Conservation (phyloP, 768 basidiomycete species). For the Amanita molliuscula region DNA sequence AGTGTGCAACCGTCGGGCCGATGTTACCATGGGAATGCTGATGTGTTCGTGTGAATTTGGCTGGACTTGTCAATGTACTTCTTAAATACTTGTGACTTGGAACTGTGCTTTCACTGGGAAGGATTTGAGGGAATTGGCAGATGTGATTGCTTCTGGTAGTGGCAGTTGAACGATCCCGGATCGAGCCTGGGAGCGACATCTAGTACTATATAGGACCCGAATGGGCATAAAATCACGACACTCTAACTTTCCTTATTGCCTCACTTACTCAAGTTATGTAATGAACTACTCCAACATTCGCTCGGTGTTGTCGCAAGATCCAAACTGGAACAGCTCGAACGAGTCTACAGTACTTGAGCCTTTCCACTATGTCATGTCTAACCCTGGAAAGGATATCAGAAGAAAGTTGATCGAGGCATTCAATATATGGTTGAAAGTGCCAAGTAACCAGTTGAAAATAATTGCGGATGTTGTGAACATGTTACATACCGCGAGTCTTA, state of each 20-base stretch:
- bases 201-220: no score
- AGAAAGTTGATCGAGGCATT: constrained; percentile 84
- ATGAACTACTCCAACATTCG: constrained; percentile 6
- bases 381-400: constrained; percentile 91
- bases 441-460: constrained; percentile 52
- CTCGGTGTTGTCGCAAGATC: constrained; percentile 1
- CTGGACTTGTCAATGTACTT: no score
- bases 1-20: no score
- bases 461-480: constrained; percentile 83
- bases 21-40: no score
- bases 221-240: no score
- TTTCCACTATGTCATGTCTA: constrained; percentile 71
- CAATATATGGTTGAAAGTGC: constrained; percentile 85
- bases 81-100: no score
- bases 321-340: background rate
- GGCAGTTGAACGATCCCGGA: no score
- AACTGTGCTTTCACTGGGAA: no score
- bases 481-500: constrained; percentile 88
- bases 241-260: background rate
- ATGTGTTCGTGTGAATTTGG: no score
- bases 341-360: constrained; percentile 66
- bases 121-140: no score
- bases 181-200: no score
- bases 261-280: background rate
- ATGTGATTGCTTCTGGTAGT: no score